phyloP scores from a whole-genome alignment of 2,329 filamentous ascomycete species.

The Colletotrichum sp. region DNA sequence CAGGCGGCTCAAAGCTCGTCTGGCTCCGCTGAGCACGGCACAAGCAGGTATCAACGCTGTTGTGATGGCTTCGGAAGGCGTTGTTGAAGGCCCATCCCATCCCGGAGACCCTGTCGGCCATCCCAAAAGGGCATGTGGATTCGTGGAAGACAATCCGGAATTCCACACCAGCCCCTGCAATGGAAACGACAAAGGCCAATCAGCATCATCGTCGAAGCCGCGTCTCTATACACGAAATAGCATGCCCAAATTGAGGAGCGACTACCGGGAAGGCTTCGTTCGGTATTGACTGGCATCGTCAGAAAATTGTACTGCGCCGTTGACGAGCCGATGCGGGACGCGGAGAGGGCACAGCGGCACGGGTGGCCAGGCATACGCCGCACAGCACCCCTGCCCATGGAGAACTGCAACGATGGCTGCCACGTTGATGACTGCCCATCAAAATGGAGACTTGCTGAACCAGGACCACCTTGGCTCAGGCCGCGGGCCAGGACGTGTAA shows the following conservation, averaged over 20 bases:
- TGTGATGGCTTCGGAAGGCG: neutral
- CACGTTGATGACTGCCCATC: conserved; percentile 12
- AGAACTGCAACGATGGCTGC: neutral
- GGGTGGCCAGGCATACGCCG: neutral
- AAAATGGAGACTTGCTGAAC: neutral
- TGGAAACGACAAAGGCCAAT: neutral
- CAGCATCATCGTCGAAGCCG: neutral
- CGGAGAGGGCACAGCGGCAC: neutral
- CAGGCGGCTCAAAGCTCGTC: neutral
- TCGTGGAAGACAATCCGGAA: neutral
- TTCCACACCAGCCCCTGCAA: neutral
- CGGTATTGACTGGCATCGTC: neutral
- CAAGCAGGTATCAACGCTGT: neutral
- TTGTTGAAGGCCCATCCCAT: neutral
- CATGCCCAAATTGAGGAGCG: neutral
- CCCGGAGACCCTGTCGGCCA: neutral
- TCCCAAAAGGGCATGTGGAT: neutral
- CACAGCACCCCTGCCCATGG: neutral
- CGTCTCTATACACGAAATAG: neutral
- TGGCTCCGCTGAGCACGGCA: neutral
- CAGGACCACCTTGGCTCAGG: neutral
- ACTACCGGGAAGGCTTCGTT: neutral
- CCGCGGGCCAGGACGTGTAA: neutral
- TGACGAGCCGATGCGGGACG: neutral
- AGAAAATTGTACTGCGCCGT: neutral